Conservation (phyloP, 306 rosid species). For the Rosa multiflora region DNA sequence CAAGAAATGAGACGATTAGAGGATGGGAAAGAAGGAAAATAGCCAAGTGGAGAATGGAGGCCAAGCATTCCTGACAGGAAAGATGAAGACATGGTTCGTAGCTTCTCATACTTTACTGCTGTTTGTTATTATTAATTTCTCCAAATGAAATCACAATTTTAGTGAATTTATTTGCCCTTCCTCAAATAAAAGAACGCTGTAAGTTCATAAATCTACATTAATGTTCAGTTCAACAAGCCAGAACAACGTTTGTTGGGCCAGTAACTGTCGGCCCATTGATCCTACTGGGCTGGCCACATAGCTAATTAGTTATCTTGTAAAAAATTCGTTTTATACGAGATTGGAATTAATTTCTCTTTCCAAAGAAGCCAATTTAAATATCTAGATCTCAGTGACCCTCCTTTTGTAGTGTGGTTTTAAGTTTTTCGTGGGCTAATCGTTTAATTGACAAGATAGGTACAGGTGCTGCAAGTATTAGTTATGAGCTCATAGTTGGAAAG, state of each 20-base stretch:
- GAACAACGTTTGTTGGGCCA: neutral
- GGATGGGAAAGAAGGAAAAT: neutral
- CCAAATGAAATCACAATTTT: neutral
- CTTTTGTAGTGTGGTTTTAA: no score
- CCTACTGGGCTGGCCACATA: neutral
- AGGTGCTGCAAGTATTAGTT: neutral
- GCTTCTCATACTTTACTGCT: neutral
- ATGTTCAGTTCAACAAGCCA: neutral
- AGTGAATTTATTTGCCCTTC: no score
- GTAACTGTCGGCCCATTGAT: neutral
- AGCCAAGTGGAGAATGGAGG: conserved; percentile 1
- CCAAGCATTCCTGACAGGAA: neutral
- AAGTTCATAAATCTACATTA: neutral
- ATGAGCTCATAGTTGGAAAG: neutral
- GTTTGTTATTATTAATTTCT: neutral
- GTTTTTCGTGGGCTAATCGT: no score
- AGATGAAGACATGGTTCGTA: neutral
- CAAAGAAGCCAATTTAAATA: no score
- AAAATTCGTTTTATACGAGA: neutral
- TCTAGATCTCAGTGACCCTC: no score
- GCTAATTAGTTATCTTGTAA: neutral
- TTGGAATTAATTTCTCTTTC: neutral
- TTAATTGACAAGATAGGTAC: no score
- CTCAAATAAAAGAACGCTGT: neutral
- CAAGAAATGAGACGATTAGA: neutral